Evolutionary conservation across 352 stramenopile species (phyloP).

Genomic region (Phytophthora podocarpi): DNA sequence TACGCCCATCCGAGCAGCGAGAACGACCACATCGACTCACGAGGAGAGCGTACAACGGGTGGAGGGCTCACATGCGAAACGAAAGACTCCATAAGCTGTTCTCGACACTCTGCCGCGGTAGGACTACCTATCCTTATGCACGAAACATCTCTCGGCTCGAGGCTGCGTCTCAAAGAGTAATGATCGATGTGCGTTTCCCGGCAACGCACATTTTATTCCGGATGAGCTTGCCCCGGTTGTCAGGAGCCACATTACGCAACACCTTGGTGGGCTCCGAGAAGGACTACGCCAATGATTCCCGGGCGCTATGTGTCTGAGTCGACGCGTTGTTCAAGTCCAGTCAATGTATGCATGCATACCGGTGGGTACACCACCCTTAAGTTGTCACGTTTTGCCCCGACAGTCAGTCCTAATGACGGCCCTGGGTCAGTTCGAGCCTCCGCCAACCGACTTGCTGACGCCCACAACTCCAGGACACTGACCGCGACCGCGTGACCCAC

Average conservation of each 20-base stretch:
- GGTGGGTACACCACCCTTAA: too few relatives aligned
- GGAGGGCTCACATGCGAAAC: neutral
- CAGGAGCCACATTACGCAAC: neutral
- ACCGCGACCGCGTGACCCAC: neutral
- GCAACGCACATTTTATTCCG: constrained; percentile 9
- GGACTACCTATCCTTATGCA: neutral
- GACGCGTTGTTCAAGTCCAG: too few relatives aligned
- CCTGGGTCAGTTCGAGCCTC: too few relatives aligned
- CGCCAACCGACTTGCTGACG: too few relatives aligned
- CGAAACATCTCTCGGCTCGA: constrained; percentile 6
- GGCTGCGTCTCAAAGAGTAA: constrained; percentile 1
- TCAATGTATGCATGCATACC: too few relatives aligned
- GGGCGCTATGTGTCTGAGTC: too few relatives aligned
- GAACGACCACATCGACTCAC: neutral
- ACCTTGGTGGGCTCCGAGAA: neutral
- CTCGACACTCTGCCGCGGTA: neutral
- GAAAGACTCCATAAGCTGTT: constrained; percentile 5
- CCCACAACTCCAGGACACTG: neutral
- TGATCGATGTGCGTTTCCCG: constrained; percentile 5
- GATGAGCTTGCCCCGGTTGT: neutral
- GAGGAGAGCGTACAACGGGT: neutral
- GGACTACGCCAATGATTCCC: neutral
- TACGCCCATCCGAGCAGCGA: neutral
- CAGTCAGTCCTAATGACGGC: too few relatives aligned
- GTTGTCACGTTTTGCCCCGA: too few relatives aligned